Base-by-base conservation (phyloP, 2,329 filamentous ascomycete genomes). In the Ilyonectria mors-panacis region DNA sequence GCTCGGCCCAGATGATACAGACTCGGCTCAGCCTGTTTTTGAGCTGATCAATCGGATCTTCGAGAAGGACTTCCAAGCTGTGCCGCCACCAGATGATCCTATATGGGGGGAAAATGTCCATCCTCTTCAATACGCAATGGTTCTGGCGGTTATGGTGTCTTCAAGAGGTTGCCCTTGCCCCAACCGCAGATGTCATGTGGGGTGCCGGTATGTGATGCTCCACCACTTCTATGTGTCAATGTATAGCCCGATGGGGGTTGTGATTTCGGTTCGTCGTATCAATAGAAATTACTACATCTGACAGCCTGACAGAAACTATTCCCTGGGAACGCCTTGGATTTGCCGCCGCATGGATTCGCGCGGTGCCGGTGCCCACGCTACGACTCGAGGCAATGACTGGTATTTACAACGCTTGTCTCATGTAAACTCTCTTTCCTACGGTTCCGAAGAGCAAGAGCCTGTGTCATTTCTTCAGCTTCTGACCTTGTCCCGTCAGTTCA, bases 71-170 rank as follows among this genome's bases (percentile, higher is more conserved):
- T 21, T 56, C 33, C 10, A n/a, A 56, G 8, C 15, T 23, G 37
- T 26, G 12, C 53, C 33, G 6, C 33, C 33, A 17, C 15, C 33
- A 9, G 53, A 56, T 19, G 8, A 30, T 12, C 37, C 19, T 7
- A 6, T 23, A 15, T 56, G 53, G 53, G 8, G 8, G 4, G 7
- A 28, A n/a, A 8, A 23, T 56, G 6, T 30, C n/a, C 7, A 17
- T 13, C 1, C 33, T 56, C 3, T 56, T 42, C 53, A 44, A 26
- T n/a, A 39, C 13, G 13, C n/a, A n/a, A 17, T 56, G 53, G 37
- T 56, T 56, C 53, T 56, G 33, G 53, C 33, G 53, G 19, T 21
- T 56, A 44, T 56, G 53, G 53, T 56, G 53, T 21, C 33, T 56
- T 33, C 53, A 56, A 26, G 53, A 56, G 35, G 37, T 56, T 17